phyloP scores from a whole-genome alignment of 2,329 filamentous ascomycete genomes.

The Lecanosticta acicola region DNA sequence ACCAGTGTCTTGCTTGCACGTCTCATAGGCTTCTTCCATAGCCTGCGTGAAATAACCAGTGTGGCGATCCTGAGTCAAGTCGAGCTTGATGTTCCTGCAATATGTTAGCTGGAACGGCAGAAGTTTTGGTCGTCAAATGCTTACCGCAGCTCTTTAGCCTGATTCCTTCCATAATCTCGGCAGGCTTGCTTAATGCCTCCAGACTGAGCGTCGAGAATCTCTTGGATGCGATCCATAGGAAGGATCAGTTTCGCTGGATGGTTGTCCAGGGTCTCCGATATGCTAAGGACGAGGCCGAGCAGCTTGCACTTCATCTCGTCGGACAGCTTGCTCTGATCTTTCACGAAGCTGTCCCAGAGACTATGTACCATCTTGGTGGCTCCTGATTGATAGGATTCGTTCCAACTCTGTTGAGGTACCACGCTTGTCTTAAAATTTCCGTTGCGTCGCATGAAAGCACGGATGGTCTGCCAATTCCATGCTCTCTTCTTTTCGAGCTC shows the following conservation, averaged over 20 bases:
- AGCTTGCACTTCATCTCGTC: neutral
- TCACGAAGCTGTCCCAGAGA: neutral
- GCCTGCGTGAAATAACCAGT: slow-evolving; percentile 7
- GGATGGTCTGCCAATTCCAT: slow-evolving; percentile 11
- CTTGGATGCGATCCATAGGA: slow-evolving; percentile 4
- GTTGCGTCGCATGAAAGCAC: slow-evolving; percentile 20
- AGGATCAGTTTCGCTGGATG: slow-evolving; percentile 3
- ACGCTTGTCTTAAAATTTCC: slow-evolving; percentile 17
- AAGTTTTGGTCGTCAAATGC: too few species aligned
- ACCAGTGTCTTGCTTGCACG: neutral
- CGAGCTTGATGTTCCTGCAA: slow-evolving; percentile 11
- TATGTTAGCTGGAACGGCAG: too few species aligned
- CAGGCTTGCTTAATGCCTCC: slow-evolving; percentile 2
- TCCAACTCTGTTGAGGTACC: slow-evolving; percentile 17
- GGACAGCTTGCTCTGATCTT: neutral
- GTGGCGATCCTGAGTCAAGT: slow-evolving; percentile 4
- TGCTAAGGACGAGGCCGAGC: neutral
- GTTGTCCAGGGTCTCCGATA: neutral
- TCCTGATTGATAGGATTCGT: slow-evolving; percentile 14
- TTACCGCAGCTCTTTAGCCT: too few species aligned
- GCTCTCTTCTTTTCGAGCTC: neutral
- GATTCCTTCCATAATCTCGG: too few species aligned
- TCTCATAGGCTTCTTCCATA: slow-evolving; percentile 4
- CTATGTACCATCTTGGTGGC: neutral
- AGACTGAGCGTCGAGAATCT: slow-evolving; percentile 1